Evolutionary conservation across 176 grass and related monocot genomes (phyloP).

Genomic region (Triticum timopheevii): DNA sequence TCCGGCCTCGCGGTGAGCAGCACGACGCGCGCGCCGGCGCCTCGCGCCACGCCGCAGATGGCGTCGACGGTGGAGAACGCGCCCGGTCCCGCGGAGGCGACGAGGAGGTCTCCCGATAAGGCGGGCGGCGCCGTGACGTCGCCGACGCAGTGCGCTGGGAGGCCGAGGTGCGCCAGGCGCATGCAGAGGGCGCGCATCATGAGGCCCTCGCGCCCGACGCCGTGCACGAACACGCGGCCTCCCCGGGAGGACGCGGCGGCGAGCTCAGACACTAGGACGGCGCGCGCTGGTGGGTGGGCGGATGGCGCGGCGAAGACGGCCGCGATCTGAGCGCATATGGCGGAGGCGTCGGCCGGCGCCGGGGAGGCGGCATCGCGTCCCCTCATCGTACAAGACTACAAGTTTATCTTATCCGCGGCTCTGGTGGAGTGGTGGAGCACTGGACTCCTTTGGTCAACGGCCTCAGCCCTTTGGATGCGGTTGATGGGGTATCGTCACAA

Average conservation of each 20-base stretch:
- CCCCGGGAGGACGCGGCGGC: slow-evolving; percentile 1
- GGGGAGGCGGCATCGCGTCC: neutral
- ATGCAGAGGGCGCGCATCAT: slow-evolving; percentile 96
- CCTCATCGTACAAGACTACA: slow-evolving; percentile 22
- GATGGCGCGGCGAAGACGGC: slow-evolving; percentile 58
- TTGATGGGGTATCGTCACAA: too few species aligned
- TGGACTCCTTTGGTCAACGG: slow-evolving; percentile 22
- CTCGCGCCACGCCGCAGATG: slow-evolving; percentile 68
- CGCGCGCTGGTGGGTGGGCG: slow-evolving; percentile 19
- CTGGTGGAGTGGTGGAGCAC: neutral
- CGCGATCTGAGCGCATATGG: slow-evolving; percentile 77
- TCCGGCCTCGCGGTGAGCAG: slow-evolving; percentile 67
- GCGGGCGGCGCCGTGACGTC: slow-evolving; percentile 64
- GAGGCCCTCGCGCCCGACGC: slow-evolving; percentile 93
- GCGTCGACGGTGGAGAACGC: slow-evolving; percentile 88
- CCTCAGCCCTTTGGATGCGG: neutral
- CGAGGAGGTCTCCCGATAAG: slow-evolving; percentile 50
- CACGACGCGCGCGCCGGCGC: slow-evolving; percentile 54
- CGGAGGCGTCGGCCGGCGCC: slow-evolving; percentile 13
- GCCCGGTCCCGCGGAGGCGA: slow-evolving; percentile 73
- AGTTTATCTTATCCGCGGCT: slow-evolving; percentile 27
- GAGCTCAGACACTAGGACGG: slow-evolving; percentile 42
- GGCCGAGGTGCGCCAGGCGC: slow-evolving; percentile 83
- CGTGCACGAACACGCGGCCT: slow-evolving; percentile 70
- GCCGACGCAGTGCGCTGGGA: slow-evolving; percentile 67